These are phyloP conservation scores for Hyaloscypha variabilis DNA, from an alignment of 495 filamentous ascomycete genomes.

Conservation along the genomic window DNA sequence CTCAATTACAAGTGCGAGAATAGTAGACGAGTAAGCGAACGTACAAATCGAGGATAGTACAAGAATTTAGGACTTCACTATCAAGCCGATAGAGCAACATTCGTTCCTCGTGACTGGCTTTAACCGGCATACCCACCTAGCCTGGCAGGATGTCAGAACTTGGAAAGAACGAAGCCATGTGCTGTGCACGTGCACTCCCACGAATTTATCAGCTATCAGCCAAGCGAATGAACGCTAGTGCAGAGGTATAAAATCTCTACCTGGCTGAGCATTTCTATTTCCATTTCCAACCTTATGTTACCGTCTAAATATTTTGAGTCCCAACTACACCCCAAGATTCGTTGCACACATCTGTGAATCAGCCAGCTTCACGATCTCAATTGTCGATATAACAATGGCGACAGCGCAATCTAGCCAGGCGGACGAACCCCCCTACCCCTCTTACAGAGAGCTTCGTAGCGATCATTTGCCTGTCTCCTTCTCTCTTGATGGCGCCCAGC, in stretches of 20 bases:
- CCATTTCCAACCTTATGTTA: slow-evolving; percentile 7
- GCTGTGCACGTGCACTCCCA: neutral
- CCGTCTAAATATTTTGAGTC: slow-evolving; percentile 9
- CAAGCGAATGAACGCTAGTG: neutral
- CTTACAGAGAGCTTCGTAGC: slow-evolving; percentile 24
- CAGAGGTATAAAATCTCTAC: slow-evolving; percentile 8
- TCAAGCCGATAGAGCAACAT: no score
- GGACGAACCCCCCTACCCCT: slow-evolving; percentile 17
- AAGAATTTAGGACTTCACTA: no score
- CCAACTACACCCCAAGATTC: slow-evolving; percentile 12
- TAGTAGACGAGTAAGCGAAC: no score
- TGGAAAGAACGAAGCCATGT: neutral
- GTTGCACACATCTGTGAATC: slow-evolving; percentile 10
- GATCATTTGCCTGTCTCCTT: slow-evolving; percentile 9
- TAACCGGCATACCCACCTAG: no score
- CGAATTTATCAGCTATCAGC: neutral
- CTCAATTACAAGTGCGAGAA: no score
- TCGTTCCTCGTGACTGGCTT: no score
- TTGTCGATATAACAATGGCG: slow-evolving; percentile 20
- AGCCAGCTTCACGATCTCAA: slow-evolving; percentile 6
- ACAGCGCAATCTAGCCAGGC: slow-evolving; percentile 13
- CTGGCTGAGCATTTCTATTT: neutral
- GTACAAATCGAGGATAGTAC: no score
- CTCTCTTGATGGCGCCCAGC: slow-evolving; percentile 24
- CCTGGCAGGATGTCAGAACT: neutral